Conservation (phyloP, 1,139 yeast species). For the Yamadazyma aaseri region DNA sequence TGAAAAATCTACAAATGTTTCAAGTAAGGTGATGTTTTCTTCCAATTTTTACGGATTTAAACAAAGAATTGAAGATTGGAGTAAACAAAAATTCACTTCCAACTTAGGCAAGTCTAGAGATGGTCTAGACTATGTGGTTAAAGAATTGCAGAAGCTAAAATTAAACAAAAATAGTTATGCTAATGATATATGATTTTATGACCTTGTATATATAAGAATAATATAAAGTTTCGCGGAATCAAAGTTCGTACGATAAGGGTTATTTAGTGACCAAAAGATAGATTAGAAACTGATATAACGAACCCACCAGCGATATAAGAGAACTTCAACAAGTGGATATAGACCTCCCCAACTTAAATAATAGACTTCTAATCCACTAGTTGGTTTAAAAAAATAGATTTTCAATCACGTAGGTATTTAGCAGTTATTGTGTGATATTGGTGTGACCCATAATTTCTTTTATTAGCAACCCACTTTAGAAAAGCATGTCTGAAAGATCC, state of each 20-base stretch:
- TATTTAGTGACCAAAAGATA: too few relatives aligned
- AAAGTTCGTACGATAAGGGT: too few relatives aligned
- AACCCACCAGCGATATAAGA: too few relatives aligned
- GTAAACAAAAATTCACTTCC: conserved; percentile 65
- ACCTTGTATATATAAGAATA: background rate
- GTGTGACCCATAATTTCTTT: too few relatives aligned
- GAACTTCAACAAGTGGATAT: too few relatives aligned
- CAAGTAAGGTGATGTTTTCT: conserved; percentile 63
- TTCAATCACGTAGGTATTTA: too few relatives aligned
- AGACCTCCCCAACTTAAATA: too few relatives aligned
- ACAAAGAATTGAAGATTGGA: conserved; percentile 80
- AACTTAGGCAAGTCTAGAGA: conserved; percentile 65
- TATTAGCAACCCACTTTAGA: too few relatives aligned
- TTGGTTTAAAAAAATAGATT: too few relatives aligned
- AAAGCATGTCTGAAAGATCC: conserved; percentile 4
- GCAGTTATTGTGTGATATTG: too few relatives aligned
- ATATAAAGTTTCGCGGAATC: background rate
- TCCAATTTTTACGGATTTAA: conserved; percentile 72
- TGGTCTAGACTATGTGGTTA: conserved; percentile 81
- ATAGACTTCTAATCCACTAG: too few relatives aligned
- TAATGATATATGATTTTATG: conserved; percentile 1
- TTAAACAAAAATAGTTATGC: conserved; percentile 2
- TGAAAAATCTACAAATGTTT: conserved; percentile 36
- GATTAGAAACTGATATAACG: background rate
- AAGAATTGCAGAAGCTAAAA: conserved; percentile 28